Base-by-base conservation (phyloP, 495 filamentous ascomycete genomes). In the Aspergillus saccharolyticus region DNA sequence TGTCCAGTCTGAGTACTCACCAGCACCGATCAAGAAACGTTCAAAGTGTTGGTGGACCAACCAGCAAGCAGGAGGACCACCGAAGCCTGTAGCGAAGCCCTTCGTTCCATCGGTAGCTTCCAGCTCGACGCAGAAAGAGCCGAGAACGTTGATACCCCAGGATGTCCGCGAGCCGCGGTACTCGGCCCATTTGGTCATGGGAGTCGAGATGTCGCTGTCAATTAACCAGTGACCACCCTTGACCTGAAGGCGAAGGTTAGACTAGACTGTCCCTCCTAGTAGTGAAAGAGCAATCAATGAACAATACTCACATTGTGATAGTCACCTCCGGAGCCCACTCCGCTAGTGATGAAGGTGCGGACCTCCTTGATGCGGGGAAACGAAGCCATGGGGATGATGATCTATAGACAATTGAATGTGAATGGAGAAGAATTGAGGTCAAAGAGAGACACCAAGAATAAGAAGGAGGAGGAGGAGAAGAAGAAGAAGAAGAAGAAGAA, bases 91-190 rank as follows among this genome's bases (percentile, higher is more conserved):
- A 0, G 91, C 91, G 62, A 96, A 94, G 14, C 91, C 91, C 60
- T 90, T 90, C 18, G 88, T 91, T 30, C 91, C 91, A 79, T 96
- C 89, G 4, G 82, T 88, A 10, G 88, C 88, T 64, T 93, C 90
- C 45, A 96, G 85, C 68, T 96, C 90, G n/a, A 96, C 83, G 59
- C 89, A 92, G 77, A 96, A 95, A 1, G 91, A 96, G 18, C 91
- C 91, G 56, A 96, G 71, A 9, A 96, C 91, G 62, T 96, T 96
- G 79, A 96, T 96, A 22, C 91, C 91, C 90, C 91, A 96, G 63
- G 87, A 92, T 42, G 91, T 96, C 53, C 91, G 78, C 33, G 91
- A 95, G 44, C 85, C 80, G 48, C 91, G 84, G 72, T 96, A 96
- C 62, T 93, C 76, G 57, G 91, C 88, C 82, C 90, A 96, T 64